Evolutionary conservation across 495 filamentous ascomycete genomes (phyloP), one percentile per base, ranked within the genome.

Genomic region (Penicillium ochrochloron): DNA sequence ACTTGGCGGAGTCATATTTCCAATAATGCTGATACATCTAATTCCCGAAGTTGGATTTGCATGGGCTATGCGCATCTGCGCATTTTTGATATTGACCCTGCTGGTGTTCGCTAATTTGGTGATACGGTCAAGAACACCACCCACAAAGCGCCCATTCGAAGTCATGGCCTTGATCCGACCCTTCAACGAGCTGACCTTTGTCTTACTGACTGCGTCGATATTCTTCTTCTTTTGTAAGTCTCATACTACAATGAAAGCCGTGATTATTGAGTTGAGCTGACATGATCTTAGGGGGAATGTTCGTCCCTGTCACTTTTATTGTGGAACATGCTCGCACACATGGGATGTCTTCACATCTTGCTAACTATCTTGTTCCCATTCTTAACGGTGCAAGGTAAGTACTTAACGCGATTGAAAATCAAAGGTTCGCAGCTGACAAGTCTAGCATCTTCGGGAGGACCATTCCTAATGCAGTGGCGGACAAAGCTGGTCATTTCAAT

Each of bases 401-500:
- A 35, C 8, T 7, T 11, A 35, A 4, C 5, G 5, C 10, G 6
- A 35, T 35, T 11, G 1, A 7, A 9, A 8, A 8, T 35, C 1
- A 1, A 35, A 9, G 34, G 34, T 8, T 8, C 34, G 10, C 34
- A 35, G 3, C 56, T 57, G 58, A 66, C 66, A 57, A 66, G 59
- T 27, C 60, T 31, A 81, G 85, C 46, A 78, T 91, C 56, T 81
- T 89, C 51, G 90, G 90, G 5, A 84, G 90, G 25, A 89, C 88
- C 57, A 64, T 89, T 6, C 89, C 89, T 5, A 86, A 85, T 37
- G 80, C 80, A 61, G 44, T 87, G n/a, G 90, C 84, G 29, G 90
- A 93, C 73, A 83, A 81, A 62, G 23, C 86, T 39, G 90, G 90
- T 1, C 82, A 85, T 21, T 92, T 84, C 79, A 93, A 92, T 70